Conservation (phyloP, 805 yeast genomes). For the Ogataea zsoltii region DNA sequence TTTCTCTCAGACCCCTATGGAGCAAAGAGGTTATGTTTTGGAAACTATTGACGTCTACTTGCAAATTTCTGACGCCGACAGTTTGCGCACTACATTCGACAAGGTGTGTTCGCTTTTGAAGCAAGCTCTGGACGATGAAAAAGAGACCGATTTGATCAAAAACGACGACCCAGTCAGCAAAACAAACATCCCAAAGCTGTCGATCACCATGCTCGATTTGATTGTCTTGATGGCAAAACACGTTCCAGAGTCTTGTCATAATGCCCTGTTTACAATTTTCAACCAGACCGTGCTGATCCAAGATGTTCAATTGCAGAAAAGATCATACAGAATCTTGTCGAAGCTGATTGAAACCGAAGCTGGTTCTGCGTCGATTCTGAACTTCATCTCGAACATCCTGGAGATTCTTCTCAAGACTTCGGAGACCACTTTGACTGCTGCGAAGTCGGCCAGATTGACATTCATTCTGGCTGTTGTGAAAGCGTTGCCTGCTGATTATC, state of each 20-base stretch:
- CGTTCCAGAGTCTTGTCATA: slow-evolving; percentile 68
- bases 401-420: slow-evolving; percentile 58
- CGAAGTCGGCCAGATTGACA: slow-evolving; percentile 76
- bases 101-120: slow-evolving; percentile 82
- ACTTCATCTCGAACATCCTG: slow-evolving; percentile 59
- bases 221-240: slow-evolving; percentile 84
- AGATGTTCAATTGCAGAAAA: slow-evolving; percentile 78
- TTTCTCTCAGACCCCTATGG: slow-evolving; percentile 84
- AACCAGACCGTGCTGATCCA: slow-evolving; percentile 59
- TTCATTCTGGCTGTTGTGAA: slow-evolving; percentile 65
- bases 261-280: slow-evolving; percentile 77
- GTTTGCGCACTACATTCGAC: slow-evolving; percentile 73
- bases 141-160: slow-evolving; percentile 35
- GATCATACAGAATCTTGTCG: slow-evolving; percentile 79
- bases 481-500: slow-evolving; percentile 60
- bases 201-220: slow-evolving; percentile 89
- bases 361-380: slow-evolving; percentile 56
- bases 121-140: slow-evolving; percentile 66
- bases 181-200: slow-evolving; percentile 48
- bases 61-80: slow-evolving; percentile 64
- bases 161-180: slow-evolving; percentile 34
- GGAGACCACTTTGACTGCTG: slow-evolving; percentile 62
- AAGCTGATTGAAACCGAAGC: slow-evolving; percentile 67
- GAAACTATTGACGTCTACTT: slow-evolving; percentile 85
- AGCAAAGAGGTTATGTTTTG: slow-evolving; percentile 77